A percentile compares a stretch with the other conserved stretches of the same genome.
These are phyloP conservation scores for Xylariales sp. DNA, from an alignment of 2,329 filamentous ascomycete species.

Conservation along the genomic window DNA sequence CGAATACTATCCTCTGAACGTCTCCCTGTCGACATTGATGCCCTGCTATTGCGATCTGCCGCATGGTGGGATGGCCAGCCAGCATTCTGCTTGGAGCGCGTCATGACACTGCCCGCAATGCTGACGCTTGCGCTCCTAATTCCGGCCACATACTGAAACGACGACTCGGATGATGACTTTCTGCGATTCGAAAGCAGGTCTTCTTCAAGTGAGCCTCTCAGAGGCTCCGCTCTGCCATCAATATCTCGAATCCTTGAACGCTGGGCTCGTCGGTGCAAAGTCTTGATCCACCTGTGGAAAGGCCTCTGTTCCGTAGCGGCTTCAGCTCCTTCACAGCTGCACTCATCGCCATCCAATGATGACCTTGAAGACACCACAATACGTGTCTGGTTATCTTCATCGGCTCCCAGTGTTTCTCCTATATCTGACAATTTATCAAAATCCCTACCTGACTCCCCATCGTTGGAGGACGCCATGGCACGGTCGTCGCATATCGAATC, in stretches of 20 bases:
- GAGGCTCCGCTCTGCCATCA: too few species aligned
- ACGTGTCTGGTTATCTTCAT: slow-evolving; percentile 18
- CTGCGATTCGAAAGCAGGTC: too few species aligned
- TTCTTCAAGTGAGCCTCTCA: too few species aligned
- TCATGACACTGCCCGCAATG: slow-evolving; percentile 66
- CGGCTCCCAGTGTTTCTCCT: slow-evolving; percentile 29
- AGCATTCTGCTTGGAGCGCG: slow-evolving; percentile 52
- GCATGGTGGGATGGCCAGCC: slow-evolving; percentile 50
- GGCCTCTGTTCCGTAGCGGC: slow-evolving; percentile 28
- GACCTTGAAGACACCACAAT: slow-evolving; percentile 19
- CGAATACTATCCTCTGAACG: slow-evolving; percentile 62
- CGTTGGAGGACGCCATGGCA: slow-evolving; percentile 25
- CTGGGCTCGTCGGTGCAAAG: slow-evolving; percentile 56
- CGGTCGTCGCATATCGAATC: slow-evolving; percentile 25
- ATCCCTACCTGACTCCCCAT: slow-evolving; percentile 28
- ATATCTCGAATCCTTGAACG: slow-evolving; percentile 24
- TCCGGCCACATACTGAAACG: slow-evolving; percentile 73
- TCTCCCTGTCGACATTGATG: slow-evolving; percentile 55
- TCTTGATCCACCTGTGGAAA: slow-evolving; percentile 72
- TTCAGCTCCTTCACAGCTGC: slow-evolving; percentile 8
- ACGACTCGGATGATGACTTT: slow-evolving; percentile 67
- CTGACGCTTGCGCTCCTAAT: slow-evolving; percentile 80
- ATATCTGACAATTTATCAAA: slow-evolving; percentile 36
- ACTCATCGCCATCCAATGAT: slow-evolving; percentile 17
- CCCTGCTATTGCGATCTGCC: slow-evolving; percentile 58